phyloP scores from a whole-genome alignment of 768 basidiomycete genomes.

The Kwoniella shandongensis region DNA sequence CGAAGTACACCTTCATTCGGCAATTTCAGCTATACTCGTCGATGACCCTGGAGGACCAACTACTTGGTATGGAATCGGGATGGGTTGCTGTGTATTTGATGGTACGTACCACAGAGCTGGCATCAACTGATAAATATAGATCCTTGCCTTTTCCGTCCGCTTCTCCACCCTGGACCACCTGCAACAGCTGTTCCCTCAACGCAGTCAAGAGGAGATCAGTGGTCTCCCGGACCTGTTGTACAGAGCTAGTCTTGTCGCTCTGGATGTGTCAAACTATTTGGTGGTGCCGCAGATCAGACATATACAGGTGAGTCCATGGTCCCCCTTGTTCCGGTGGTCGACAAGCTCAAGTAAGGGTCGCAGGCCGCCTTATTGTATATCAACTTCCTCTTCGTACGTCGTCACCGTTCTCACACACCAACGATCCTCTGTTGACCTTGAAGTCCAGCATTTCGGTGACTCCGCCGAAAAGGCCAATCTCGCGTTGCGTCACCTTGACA shows the following conservation, averaged over 20 bases:
- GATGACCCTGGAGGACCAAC: background rate
- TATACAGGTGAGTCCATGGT: conserved; percentile 17
- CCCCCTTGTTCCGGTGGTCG: background rate
- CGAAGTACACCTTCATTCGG: background rate
- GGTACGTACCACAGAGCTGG: background rate
- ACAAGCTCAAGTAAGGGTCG: background rate
- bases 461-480: conserved; percentile 17
- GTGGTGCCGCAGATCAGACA: conserved; percentile 21
- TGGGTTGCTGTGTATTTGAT: conserved; percentile 26
- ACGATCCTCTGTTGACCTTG: background rate
- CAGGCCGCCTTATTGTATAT: conserved; percentile 20
- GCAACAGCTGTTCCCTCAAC: background rate
- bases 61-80: conserved; percentile 4
- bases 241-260: conserved; percentile 16
- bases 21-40: no score
- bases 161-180: background rate
- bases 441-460: conserved; percentile 20
- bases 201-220: background rate
- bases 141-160: conserved; percentile 15
- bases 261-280: conserved; percentile 11
- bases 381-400: conserved; percentile 26
- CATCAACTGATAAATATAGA: background rate
- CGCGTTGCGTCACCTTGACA: conserved; percentile 18
- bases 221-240: conserved; percentile 7
- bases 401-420: no score